Evolutionary conservation across 495 filamentous ascomycete genomes (phyloP).

Genomic region (Parachaetomium inaequale): DNA sequence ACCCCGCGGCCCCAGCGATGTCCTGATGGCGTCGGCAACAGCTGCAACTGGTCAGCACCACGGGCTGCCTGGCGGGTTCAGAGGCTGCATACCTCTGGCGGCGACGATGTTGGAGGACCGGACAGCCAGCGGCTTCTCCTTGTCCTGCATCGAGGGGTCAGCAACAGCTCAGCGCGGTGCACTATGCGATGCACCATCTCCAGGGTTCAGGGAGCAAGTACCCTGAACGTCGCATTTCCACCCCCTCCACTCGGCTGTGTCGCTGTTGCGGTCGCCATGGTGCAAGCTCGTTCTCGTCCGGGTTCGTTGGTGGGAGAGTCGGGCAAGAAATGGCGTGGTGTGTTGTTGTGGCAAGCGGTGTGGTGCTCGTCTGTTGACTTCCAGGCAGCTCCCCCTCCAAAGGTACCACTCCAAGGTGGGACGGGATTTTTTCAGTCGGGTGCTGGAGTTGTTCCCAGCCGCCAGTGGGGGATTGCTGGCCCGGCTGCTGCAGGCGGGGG

Average conservation of each 20-base stretch:
- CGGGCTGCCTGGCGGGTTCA: constrained; percentile 7
- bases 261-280: constrained; percentile 58
- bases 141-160: constrained; percentile 65
- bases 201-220: constrained; percentile 39
- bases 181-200: no score
- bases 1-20: constrained; percentile 54
- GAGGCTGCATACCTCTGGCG: constrained; percentile 69
- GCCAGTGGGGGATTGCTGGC: neutral
- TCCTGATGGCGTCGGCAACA: constrained; percentile 94
- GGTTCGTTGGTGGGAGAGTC: neutral
- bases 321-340: constrained; percentile 16
- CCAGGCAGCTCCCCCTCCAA: constrained; percentile 30
- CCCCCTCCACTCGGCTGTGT: constrained; percentile 50
- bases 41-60: constrained; percentile 47
- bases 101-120: constrained; percentile 91
- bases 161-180: constrained; percentile 21
- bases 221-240: constrained; percentile 77
- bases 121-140: constrained; percentile 97
- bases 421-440: constrained; percentile 34
- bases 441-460: constrained; percentile 30
- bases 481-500: constrained; percentile 13
- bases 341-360: constrained; percentile 15
- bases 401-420: constrained; percentile 26
- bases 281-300: constrained; percentile 32
- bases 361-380: constrained; percentile 16